Conservation (phyloP, 169 alveolate genomes). For the Eimeria tenella region DNA sequence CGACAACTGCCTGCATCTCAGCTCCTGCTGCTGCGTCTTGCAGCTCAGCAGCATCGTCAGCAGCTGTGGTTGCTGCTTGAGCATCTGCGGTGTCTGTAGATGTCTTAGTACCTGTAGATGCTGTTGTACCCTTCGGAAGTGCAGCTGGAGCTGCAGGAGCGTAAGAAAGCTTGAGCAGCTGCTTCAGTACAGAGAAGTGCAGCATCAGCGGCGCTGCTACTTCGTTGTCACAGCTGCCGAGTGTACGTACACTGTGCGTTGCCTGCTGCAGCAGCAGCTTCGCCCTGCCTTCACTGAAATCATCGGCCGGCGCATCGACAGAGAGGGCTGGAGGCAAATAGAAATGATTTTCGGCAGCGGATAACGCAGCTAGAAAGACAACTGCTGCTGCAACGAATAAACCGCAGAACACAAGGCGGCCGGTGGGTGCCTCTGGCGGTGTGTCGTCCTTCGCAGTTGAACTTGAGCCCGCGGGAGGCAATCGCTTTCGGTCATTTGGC, state of each 20-base stretch:
- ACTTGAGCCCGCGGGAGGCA: no score
- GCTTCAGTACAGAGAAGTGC: background rate
- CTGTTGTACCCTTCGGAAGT: background rate
- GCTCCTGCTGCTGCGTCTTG: background rate
- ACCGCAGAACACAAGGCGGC: background rate
- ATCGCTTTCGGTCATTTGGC: no score
- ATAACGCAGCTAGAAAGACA: background rate
- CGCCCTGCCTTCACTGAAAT: constrained; percentile 30
- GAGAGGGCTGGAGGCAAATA: background rate
- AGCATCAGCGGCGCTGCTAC: constrained; percentile 22
- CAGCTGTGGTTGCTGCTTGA: background rate
- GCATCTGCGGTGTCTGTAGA: background rate
- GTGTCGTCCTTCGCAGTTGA: background rate
- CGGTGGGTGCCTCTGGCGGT: background rate
- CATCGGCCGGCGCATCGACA: constrained; percentile 4
- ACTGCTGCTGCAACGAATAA: background rate
- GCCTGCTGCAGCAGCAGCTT: constrained; percentile 25
- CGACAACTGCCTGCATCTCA: constrained; percentile 35
- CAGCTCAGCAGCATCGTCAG: background rate
- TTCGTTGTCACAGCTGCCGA: constrained; percentile 57
- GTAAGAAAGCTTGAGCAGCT: constrained; percentile 15
- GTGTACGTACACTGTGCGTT: constrained; percentile 18
- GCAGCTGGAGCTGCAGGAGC: background rate
- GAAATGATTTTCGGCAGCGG: background rate
- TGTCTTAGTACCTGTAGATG: background rate